Evolutionary conservation across 371 early-diverging fungal species (phyloP), one percentile per base, ranked within the genome.

Genomic region (Parasitella parasitica): DNA sequence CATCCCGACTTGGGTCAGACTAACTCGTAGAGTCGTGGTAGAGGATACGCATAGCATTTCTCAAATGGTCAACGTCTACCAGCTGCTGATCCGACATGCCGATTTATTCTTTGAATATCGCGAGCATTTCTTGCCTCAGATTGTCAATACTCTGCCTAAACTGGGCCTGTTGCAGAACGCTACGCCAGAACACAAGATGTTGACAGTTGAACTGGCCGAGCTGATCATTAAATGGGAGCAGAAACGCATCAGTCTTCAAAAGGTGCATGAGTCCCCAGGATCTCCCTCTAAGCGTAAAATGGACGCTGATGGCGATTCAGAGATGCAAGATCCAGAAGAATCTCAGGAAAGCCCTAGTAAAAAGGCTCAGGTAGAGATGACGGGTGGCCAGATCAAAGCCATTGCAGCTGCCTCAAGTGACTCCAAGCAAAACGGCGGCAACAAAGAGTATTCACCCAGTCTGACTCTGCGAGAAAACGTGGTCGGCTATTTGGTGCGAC

Each of bases 131-230:
- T 82, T 95, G 32, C 89, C 93, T 8, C 92, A 93, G 30, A 91
- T 98, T 46, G 89, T 95, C 11, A 86, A 88, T 8, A 88, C 94
- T 1, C 69, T 99, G 34, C 80, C 93, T 16, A 93, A 90, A 57
- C 84, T 99, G 61, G 95, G 95, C 24, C 70, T 97, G 12, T 79
- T 94, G 0, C 88, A 90, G 57, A 94, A 83, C 58, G 87, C 94
- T 0, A 94, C 94, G 3, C 80, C 89, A 0, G 99, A 98, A 64
- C 92, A 96, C 22, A 84, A 93, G 56, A 64, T 88, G 1, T 70
- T 98, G 50, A 91, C 97, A 0, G 84, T 97, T 13, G 97, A 97
- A 57, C 78, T 98, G n/a, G 86, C 91, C 9, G 94, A 94, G 24
- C 75, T 97, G 54, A 86, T 98, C 35, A 69, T 94, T 24, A 85